phyloP scores from a whole-genome alignment of 192 early-diverging fungal species.

The Thamnidium elegans region DNA sequence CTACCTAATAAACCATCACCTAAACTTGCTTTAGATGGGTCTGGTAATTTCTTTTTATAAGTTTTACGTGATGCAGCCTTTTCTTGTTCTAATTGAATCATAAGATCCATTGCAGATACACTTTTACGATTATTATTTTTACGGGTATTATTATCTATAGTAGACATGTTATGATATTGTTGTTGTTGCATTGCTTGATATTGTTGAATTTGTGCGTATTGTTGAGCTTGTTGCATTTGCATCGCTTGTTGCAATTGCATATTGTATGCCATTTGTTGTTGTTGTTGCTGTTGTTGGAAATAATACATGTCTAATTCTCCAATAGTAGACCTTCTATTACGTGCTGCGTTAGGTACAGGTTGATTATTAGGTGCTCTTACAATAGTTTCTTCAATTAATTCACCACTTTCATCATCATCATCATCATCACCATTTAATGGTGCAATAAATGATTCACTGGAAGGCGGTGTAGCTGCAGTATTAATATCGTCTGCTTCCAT shows the following conservation, averaged over 20 bases:
- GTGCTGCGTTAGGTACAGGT: not conserved
- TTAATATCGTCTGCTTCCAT: conserved; percentile 8
- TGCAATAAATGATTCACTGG: not conserved
- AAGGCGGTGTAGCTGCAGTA: not conserved
- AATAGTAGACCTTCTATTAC: conserved; percentile 14
- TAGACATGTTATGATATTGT: too few species aligned
- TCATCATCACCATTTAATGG: conserved; percentile 8
- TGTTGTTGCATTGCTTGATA: conserved; percentile 28
- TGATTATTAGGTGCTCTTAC: not conserved
- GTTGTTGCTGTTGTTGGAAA: conserved; percentile 20
- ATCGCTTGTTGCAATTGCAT: conserved; percentile 14
- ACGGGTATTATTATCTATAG: not conserved
- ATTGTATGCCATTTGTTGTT: conserved; percentile 10
- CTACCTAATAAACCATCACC: conserved; percentile 29
- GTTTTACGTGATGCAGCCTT: conserved; percentile 14
- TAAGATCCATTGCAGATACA: conserved; percentile 34
- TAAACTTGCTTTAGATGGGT: conserved; percentile 17
- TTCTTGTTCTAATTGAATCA: conserved; percentile 33
- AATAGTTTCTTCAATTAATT: not conserved
- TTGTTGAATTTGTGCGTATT: conserved; percentile 26
- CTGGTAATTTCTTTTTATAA: conserved; percentile 20
- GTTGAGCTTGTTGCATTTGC: conserved; percentile 25
- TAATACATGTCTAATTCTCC: conserved; percentile 23
- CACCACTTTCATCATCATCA: not conserved
- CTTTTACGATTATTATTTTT: conserved; percentile 8